A percentile compares a stretch with the other conserved stretches of the same genome.
Evolutionary conservation across 129 eudicot genomes (phyloP).

Genomic region (Logfia minima): DNA sequence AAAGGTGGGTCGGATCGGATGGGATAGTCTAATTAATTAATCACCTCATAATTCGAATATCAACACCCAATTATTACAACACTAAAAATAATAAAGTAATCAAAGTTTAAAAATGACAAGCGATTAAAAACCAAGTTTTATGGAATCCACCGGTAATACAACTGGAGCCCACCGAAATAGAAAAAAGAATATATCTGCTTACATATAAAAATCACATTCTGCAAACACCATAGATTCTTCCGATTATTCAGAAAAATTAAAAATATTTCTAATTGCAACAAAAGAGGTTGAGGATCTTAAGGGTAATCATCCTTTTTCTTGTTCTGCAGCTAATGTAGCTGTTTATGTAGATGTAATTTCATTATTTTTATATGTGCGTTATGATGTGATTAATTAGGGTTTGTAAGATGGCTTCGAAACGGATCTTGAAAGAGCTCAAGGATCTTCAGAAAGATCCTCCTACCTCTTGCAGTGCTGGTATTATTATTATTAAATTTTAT

Average conservation of each 20-base stretch:
- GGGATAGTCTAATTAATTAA: no score
- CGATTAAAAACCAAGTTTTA: not conserved
- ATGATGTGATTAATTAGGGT: constrained; percentile 39
- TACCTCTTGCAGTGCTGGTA: constrained; percentile 73
- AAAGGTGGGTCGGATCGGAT: no score
- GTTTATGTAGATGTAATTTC: not conserved
- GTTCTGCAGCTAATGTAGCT: not conserved
- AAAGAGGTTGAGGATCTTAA: constrained; percentile 32
- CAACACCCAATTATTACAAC: no score
- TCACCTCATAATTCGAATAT: no score
- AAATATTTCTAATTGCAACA: not conserved
- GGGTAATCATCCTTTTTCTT: constrained; percentile 13
- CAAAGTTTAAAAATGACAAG: not conserved
- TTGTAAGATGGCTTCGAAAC: constrained; percentile 66
- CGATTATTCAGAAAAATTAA: constrained; percentile 12
- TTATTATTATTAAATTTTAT: not conserved
- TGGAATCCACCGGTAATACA: constrained; percentile 1
- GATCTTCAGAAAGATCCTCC: constrained; percentile 83
- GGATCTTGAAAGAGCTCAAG: constrained; percentile 71
- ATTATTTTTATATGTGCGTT: not conserved
- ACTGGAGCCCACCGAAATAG: constrained; percentile 7
- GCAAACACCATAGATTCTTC: constrained; percentile 12
- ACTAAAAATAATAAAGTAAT: no score
- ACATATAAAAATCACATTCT: not conserved
- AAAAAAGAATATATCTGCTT: constrained; percentile 2